Percentiles rank a stretch among this genome's conserved stretches.
phyloP scores from a whole-genome alignment of 306 rosid species.

The Cucumis cinereus region DNA sequence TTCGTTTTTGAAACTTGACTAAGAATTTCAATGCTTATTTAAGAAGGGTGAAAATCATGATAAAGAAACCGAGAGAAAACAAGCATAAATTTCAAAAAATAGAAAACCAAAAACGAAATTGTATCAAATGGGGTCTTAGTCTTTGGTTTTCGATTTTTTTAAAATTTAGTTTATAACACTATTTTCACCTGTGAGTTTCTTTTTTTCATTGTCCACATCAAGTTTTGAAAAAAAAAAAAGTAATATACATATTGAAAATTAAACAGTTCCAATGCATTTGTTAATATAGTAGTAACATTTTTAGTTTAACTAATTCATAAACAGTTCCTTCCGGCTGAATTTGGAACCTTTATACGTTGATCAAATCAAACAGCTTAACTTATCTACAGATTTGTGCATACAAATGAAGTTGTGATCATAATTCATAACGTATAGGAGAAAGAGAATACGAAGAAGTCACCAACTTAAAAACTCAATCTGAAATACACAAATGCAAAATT shows the following conservation, averaged over 20 bases:
- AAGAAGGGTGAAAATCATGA: no score
- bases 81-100: no score
- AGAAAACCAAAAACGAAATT: no score
- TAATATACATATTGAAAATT: neutral
- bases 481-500: neutral
- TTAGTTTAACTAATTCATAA: neutral
- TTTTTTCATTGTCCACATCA: no score
- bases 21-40: no score
- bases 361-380: neutral
- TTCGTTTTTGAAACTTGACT: no score
- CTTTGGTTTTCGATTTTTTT: no score
- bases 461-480: neutral
- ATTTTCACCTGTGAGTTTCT: no score
- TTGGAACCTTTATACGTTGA: neutral
- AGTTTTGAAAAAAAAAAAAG: no score
- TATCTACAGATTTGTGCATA: neutral
- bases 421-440: neutral
- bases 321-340: neutral
- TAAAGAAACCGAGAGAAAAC: no score
- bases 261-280: neutral
- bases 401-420: neutral
- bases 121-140: no score
- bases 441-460: neutral
- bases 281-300: neutral
- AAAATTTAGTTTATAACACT: no score